Base-by-base conservation (phyloP, 345 rosid species). In the Conringia planisiliqua region DNA sequence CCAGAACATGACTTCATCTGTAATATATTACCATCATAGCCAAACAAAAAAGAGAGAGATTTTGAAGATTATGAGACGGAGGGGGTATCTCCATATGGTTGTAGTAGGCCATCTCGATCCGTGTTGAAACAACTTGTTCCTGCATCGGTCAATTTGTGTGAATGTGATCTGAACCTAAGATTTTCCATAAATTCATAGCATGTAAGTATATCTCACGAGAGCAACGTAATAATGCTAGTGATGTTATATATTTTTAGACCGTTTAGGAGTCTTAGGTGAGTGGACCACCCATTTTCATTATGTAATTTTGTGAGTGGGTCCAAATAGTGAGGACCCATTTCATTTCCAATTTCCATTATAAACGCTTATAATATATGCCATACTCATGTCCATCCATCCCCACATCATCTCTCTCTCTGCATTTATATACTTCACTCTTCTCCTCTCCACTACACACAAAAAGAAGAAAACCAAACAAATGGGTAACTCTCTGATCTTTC, bases 371-470 rank as follows among this genome's bases (percentile, higher is more conserved):
- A 43, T 63, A 76, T 55, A 71, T 57, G 66, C 80, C 50, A 71
- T 77, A 59, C 72, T 71, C 62, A 72, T 80, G 74, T 58, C 72
- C 64, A 72, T 76, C 70, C 73, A 64, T 30, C 36, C 39, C 48
- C 75, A 54, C 79, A 26, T 72, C 68, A 54, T 63, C 68, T 26
- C 60, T 60, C 78, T 60, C 72, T 32, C 56, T 82, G 81, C 84
- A 79, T 82, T 79, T 80, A 78, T 67, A 83, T 30, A 79, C 70
- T 76, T 40, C 76, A 48, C 63, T 68, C 62, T 81, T 55, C 75
- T 76, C 71, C 68, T 77, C 56, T 60, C 70, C 58, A 48, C 81
- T 56, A 20, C 73, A 66, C 76, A 65, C 59, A 71, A 57, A 57
- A 63, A 40, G 43, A 38, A 48, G 32, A 27, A 10, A 69, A 0